Base-by-base conservation (phyloP, 164 flowering plant genomes). In the Dillenia suffruticosa region DNA sequence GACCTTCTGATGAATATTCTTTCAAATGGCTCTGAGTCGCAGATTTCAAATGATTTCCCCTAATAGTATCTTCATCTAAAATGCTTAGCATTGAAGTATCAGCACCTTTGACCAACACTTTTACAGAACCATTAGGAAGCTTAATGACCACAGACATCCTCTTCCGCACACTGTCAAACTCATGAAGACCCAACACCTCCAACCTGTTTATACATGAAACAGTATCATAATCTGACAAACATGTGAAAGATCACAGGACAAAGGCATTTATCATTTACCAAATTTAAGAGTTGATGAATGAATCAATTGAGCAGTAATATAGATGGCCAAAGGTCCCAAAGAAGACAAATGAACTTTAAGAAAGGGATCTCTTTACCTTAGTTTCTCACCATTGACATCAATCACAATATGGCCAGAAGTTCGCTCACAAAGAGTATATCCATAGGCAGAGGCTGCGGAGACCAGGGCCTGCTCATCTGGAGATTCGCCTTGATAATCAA, bases 391-490 rank as follows among this genome's bases (percentile, higher is more conserved):
- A 80, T 86, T 77, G 74, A 85, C 78, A 73, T 92, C 89, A 69
- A 92, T 68, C 51, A 77, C 87, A 66, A 92, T 83, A 68, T 89
- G 96, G n/a, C 97, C 97, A 57, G 97, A 83, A 58, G 97, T 92
- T n/a, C 97, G 85, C 76, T 92, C 96, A 69, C 72, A 80, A 46
- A 92, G 93, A 56, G 94, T 92, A 70, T 89, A 92, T 14, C 94
- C 97, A 82, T 92, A 92, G n/a, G 94, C 85, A 72, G 89, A 82
- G 32, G 97, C 97, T n/a, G 97, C 96, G 70, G 82, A 58, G 63
- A 89, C 97, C 62, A 92, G 72, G 44, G 97, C 97, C 74, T 82
- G 96, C 73, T 92, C 97, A 79, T 92, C 97, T 63, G 97, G 97
- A 68, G 97, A 92, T 76, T 92, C 97, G 61, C 97, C 97, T 76